Evolutionary conservation across 805 yeast genomes (phyloP).

Genomic region (Ogataea pilisensis): DNA sequence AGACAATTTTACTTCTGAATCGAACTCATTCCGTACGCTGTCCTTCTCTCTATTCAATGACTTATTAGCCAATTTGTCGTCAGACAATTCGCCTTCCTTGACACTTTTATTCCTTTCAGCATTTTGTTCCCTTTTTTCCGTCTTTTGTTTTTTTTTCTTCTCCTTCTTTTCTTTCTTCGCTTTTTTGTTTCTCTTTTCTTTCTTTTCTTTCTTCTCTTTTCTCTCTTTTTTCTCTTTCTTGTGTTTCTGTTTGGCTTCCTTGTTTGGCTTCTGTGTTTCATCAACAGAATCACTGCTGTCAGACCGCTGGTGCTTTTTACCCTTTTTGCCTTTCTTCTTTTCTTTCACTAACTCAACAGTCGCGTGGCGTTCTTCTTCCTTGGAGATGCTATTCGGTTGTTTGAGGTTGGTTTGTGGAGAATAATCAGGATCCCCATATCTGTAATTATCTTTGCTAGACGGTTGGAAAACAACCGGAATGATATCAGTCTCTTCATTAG

Average conservation of each 20-base stretch:
- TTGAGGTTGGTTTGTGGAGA: no score
- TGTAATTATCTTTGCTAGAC: no score
- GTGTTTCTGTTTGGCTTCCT: conserved; percentile 6
- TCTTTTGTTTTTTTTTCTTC: conserved; percentile 2
- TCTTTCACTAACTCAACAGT: no score
- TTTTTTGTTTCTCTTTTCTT: conserved; percentile 8
- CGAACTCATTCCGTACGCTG: no score
- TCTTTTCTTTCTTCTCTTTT: conserved; percentile 24
- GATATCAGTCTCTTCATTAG: no score
- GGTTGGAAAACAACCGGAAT: no score
- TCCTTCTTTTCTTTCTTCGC: conserved; percentile 4
- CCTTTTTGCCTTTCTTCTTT: conserved; percentile 2
- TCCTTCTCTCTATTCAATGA: no score
- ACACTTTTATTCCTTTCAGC: neutral
- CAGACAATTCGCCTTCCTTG: neutral
- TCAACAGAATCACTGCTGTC: neutral
- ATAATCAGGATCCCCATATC: no score
- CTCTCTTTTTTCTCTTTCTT: conserved; percentile 1
- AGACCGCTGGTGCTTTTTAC: neutral
- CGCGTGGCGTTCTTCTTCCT: no score
- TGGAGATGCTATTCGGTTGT: no score
- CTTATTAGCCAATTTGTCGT: neutral
- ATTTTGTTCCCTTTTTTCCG: conserved; percentile 3
- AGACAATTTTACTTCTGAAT: no score
- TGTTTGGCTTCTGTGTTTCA: conserved; percentile 2